These are phyloP conservation scores for Aspergillus homomorphus DNA, from an alignment of 495 filamentous ascomycete species.

Conservation along the genomic window DNA sequence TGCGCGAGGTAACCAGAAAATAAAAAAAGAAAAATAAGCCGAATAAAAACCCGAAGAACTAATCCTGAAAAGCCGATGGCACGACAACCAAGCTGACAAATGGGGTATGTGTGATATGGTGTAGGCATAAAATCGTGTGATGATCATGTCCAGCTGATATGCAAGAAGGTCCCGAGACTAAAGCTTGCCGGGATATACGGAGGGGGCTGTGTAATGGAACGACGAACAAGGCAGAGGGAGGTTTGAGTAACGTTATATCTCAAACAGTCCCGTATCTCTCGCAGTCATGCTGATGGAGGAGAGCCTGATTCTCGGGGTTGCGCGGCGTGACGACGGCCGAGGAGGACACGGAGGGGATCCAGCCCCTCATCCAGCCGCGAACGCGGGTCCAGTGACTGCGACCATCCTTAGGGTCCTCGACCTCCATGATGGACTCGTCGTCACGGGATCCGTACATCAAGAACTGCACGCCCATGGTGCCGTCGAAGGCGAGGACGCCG, in stretches of 20 bases:
- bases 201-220: background rate
- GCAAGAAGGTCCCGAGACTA: background rate
- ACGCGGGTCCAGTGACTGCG: constrained; percentile 53
- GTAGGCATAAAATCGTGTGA: constrained; percentile 9
- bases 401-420: constrained; percentile 37
- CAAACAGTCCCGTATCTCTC: constrained; percentile 39
- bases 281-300: constrained; percentile 28
- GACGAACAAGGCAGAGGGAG: background rate
- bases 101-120: background rate
- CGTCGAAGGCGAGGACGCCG: constrained; percentile 65
- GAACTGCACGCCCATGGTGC: constrained; percentile 64
- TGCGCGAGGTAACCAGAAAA: no score
- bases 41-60: background rate
- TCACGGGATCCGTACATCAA: constrained; percentile 51
- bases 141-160: constrained; percentile 1
- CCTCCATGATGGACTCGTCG: constrained; percentile 29
- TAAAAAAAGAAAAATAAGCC: no score
- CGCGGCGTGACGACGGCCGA: constrained; percentile 8
- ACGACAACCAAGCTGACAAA: background rate
- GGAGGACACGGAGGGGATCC: constrained; percentile 52
- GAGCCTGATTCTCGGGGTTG: constrained; percentile 32
- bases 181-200: background rate
- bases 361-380: constrained; percentile 66
- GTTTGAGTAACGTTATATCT: constrained; percentile 3
- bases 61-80: background rate